Evolutionary conservation across 1,139 yeast species (phyloP).

Genomic region (Suhomyces wounanorum): DNA sequence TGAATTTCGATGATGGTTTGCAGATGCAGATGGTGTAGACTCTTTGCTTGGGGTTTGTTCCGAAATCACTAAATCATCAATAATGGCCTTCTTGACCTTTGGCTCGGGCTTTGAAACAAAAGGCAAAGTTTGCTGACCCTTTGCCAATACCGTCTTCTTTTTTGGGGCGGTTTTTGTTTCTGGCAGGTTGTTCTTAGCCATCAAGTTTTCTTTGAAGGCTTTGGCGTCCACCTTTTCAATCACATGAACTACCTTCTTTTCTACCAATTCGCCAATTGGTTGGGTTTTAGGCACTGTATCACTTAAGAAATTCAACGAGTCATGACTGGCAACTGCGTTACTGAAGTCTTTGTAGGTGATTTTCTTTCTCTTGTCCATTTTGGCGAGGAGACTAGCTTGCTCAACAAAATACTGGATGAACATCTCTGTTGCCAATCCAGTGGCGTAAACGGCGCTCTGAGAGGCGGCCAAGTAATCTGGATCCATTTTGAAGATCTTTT

Average conservation of each 20-base stretch:
- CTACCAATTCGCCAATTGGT: constrained; percentile 53
- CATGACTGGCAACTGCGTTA: constrained; percentile 65
- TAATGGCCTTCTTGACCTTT: constrained; percentile 36
- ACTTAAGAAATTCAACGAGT: constrained; percentile 65
- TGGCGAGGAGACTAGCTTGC: constrained; percentile 72
- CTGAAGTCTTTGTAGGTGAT: constrained; percentile 76
- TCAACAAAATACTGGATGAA: constrained; percentile 80
- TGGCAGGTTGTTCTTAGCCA: constrained; percentile 11
- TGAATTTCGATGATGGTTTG: constrained; percentile 13
- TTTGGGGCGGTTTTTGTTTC: constrained; percentile 11
- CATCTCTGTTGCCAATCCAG: constrained; percentile 85
- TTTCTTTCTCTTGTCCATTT: constrained; percentile 69
- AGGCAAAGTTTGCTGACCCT: constrained; percentile 43
- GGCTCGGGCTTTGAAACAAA: constrained; percentile 18
- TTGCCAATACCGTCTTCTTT: constrained; percentile 25
- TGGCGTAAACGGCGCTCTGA: constrained; percentile 76
- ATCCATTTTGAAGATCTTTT: constrained; percentile 81
- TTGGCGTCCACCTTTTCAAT: constrained; percentile 10
- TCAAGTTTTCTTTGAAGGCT: constrained; percentile 8
- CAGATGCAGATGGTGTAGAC: neutral
- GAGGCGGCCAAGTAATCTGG: constrained; percentile 79
- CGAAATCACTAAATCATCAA: constrained; percentile 35
- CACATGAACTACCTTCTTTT: constrained; percentile 46
- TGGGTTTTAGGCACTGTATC: constrained; percentile 70
- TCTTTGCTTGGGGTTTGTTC: constrained; percentile 16